Conservation (phyloP, 495 filamentous ascomycete genomes). For the Aspergillus avenaceus region DNA sequence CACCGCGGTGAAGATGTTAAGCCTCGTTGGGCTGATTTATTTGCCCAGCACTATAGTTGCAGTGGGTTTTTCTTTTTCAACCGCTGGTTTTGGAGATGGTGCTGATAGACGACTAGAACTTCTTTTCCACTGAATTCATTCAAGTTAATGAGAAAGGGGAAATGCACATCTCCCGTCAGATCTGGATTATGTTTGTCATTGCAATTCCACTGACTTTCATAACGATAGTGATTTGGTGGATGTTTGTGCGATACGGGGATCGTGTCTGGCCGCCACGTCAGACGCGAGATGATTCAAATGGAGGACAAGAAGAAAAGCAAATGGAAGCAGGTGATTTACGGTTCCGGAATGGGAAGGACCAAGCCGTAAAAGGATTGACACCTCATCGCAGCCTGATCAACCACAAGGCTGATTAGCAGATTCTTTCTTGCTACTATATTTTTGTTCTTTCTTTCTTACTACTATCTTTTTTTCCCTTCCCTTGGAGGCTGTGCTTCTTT, state of each 20-base stretch:
- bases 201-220: constrained; percentile 26
- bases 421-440: no score
- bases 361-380: no score
- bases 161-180: not conserved
- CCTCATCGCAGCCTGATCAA: no score
- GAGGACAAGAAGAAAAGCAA: not conserved
- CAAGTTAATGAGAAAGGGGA: not conserved
- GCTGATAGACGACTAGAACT: constrained; percentile 19
- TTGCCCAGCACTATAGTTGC: constrained; percentile 32
- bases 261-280: not conserved
- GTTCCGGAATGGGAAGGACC: no score
- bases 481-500: no score
- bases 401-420: no score
- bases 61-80: constrained; percentile 22
- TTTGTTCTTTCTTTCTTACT: no score
- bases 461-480: no score
- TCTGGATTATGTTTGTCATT: constrained; percentile 22
- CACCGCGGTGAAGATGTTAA: constrained; percentile 33
- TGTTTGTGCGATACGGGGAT: constrained; percentile 13
- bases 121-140: constrained; percentile 35
- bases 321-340: no score
- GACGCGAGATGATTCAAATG: not conserved
- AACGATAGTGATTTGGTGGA: constrained; percentile 26
- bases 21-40: constrained; percentile 30
- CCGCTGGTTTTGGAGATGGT: not conserved